Base-by-base conservation (phyloP, 2,329 filamentous ascomycete genomes). In the Dactylonectria estremocensis region DNA sequence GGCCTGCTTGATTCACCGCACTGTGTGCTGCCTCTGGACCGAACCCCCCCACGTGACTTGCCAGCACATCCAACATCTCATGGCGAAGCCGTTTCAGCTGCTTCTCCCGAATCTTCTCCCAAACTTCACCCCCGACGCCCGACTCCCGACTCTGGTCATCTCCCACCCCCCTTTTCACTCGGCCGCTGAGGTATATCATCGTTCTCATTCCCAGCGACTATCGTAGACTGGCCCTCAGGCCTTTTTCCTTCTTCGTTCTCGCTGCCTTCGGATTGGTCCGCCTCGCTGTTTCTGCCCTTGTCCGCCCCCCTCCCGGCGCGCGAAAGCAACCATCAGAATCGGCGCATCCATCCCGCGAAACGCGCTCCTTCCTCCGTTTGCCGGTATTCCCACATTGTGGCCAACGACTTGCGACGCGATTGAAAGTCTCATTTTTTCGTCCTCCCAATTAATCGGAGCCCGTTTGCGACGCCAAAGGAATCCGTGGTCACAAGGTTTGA, bases 401-500 rank as follows among this genome's bases (percentile, higher is more conserved):
- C 20, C 48, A 69, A 65, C 49, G 48, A 50, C 70, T 73, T 67
- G 68, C 73, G 70, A 71, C 74, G 55, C 68, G 70, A 69, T 60
- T 37, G 52, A 66, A 50, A 24, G 24, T 7, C 24, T 8, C 45
- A 58, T 37, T 31, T 40, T 59, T 55, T 67, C 61, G 64, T 57
- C 59, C 56, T 54, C 59, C 48, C 60, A 55, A 60, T 56, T 72
- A 62, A 67, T 60, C 46, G 55, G 70, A 73, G 66, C 60, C 64
- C 64, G 62, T 72, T 66, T 73, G 73, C 73, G 73, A 74, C 69
- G 68, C 56, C 62, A 59, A 72, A 72, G 67, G 66, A 69, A 61
- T 55, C 53, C 66, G 69, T 70, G 69, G 65, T 69, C 69, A 75
- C 70, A 76, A 80, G 80, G 79, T 82, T 81, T 78, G 78, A 81